Conservation (phyloP, 352 stramenopile genomes). For the Aphanomyces stellatus region DNA sequence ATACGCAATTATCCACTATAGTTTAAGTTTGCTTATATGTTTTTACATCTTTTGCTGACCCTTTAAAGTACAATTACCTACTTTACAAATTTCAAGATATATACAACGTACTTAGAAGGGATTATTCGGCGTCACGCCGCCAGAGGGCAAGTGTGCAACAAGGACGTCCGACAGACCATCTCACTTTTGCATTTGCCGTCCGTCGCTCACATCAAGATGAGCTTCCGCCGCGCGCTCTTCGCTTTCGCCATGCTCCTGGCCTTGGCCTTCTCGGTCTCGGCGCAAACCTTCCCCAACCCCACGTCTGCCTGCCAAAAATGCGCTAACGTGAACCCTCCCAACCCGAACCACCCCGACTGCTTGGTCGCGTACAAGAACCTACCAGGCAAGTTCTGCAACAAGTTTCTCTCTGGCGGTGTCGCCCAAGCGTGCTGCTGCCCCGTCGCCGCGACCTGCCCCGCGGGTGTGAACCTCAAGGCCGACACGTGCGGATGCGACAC, state of each 20-base stretch:
- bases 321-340: background rate
- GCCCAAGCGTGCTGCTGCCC: slow-evolving; percentile 51
- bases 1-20: too few relatives aligned
- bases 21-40: too few relatives aligned
- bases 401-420: slow-evolving; percentile 34
- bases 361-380: slow-evolving; percentile 35
- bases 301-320: background rate
- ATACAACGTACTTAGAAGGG: too few relatives aligned
- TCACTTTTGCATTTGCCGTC: background rate
- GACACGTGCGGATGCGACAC: slow-evolving; percentile 38
- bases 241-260: background rate
- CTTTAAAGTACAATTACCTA: too few relatives aligned
- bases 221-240: background rate
- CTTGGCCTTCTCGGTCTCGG: background rate
- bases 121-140: too few relatives aligned
- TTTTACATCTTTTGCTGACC: too few relatives aligned
- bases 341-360: slow-evolving; percentile 23
- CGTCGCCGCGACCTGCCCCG: slow-evolving; percentile 29
- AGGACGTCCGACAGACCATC: too few relatives aligned
- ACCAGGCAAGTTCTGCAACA: slow-evolving; percentile 40
- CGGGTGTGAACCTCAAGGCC: slow-evolving; percentile 24
- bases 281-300: background rate
- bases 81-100: too few relatives aligned
- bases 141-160: too few relatives aligned
- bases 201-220: background rate